Evolutionary conservation across 2,329 filamentous ascomycete genomes (phyloP).

Genomic region (Bimuria novae-zelandiae): DNA sequence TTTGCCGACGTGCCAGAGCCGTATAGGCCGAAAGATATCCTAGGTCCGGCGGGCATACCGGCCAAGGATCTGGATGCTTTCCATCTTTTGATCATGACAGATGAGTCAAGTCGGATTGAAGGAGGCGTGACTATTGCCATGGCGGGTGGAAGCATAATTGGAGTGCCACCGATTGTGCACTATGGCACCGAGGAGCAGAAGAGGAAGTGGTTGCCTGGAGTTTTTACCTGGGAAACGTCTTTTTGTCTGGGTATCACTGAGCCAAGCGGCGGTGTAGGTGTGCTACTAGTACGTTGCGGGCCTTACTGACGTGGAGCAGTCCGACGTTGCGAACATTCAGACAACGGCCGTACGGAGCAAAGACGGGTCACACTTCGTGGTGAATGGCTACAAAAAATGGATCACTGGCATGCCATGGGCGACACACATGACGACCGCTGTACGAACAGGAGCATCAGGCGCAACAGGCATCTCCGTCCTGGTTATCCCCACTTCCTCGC

Average conservation of each 20-base stretch:
- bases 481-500: constrained; percentile 36
- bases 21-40: constrained; percentile 48
- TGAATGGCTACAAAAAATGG: constrained; percentile 49
- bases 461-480: constrained; percentile 38
- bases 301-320: neutral
- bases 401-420: constrained; percentile 44
- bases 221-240: constrained; percentile 63
- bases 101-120: constrained; percentile 61
- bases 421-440: constrained; percentile 42
- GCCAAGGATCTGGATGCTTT: constrained; percentile 45
- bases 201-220: constrained; percentile 60
- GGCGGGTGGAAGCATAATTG: constrained; percentile 65
- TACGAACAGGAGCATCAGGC: constrained; percentile 36
- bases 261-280: constrained; percentile 55
- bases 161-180: constrained; percentile 66
- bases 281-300: neutral
- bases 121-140: constrained; percentile 64
- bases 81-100: constrained; percentile 56
- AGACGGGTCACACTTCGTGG: constrained; percentile 39
- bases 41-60: constrained; percentile 44
- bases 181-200: constrained; percentile 66
- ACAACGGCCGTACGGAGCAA: constrained; percentile 32
- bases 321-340: constrained; percentile 31
- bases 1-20: constrained; percentile 52
- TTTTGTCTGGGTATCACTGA: constrained; percentile 71